phyloP scores from a whole-genome alignment of 2,329 filamentous ascomycete genomes.

The Apiospora phragmitis region DNA sequence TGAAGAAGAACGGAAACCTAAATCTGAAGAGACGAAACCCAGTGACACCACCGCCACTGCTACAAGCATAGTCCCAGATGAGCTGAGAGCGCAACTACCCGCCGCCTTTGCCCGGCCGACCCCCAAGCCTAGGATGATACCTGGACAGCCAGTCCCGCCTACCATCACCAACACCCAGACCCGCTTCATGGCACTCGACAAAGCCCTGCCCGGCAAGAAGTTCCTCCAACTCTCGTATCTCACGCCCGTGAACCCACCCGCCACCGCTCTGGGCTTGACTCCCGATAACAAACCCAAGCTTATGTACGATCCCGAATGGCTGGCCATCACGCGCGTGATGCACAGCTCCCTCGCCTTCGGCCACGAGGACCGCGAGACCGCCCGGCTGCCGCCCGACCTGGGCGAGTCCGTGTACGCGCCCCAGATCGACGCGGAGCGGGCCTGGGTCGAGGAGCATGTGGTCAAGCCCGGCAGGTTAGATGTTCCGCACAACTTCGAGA shows the following conservation, averaged over 20 bases:
- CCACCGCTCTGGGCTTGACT: neutral
- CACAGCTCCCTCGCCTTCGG: constrained; percentile 65
- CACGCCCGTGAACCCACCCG: constrained; percentile 38
- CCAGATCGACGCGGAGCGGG: constrained; percentile 67
- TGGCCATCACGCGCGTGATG: constrained; percentile 87
- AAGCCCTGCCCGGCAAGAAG: constrained; percentile 76
- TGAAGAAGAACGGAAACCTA: constrained; percentile 10
- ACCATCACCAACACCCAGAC: constrained; percentile 78
- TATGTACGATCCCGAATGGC: constrained; percentile 90
- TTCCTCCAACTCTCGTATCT: constrained; percentile 81
- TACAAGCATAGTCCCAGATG: constrained; percentile 52
- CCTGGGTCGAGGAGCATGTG: constrained; percentile 82
- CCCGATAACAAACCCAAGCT: constrained; percentile 48
- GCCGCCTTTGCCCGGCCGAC: constrained; percentile 64
- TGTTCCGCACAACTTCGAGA: constrained; percentile 76
- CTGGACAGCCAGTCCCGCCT: constrained; percentile 65
- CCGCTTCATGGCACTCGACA: constrained; percentile 87
- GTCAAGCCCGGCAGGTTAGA: constrained; percentile 60
- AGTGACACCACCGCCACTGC: constrained; percentile 10
- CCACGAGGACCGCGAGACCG: constrained; percentile 47
- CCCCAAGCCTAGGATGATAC: constrained; percentile 35
- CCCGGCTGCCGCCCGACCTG: constrained; percentile 56
- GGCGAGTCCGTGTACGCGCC: constrained; percentile 69
- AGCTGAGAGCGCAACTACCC: constrained; percentile 72
- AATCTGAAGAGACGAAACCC: constrained; percentile 18